Conservation (phyloP, 768 basidiomycete genomes). For the Lyophyllum semitale region DNA sequence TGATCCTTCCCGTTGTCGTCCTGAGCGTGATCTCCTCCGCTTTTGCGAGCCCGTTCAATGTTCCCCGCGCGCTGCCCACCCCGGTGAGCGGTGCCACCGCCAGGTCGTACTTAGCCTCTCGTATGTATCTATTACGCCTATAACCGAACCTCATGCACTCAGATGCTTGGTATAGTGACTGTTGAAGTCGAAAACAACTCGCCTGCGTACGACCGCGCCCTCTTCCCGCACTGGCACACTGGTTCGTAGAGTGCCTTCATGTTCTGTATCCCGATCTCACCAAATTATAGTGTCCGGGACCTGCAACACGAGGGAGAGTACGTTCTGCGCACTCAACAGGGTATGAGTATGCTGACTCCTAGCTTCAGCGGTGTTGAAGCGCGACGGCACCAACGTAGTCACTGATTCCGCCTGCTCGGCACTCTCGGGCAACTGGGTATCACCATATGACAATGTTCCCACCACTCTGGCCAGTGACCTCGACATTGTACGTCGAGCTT, state of each 20-base stretch:
- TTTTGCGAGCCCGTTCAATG: slow-evolving; percentile 14
- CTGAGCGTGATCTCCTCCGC: slow-evolving; percentile 15
- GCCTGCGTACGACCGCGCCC: slow-evolving; percentile 35
- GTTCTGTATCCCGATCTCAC: not conserved
- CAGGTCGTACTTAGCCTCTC: slow-evolving; percentile 31
- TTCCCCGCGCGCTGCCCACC: slow-evolving; percentile 30
- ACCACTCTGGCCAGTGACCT: slow-evolving; percentile 47
- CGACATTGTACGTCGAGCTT: slow-evolving; percentile 54
- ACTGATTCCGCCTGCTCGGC: slow-evolving; percentile 38
- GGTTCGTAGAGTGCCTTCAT: slow-evolving; percentile 30
- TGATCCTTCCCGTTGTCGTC: slow-evolving; percentile 11
- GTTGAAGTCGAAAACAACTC: slow-evolving; percentile 34
- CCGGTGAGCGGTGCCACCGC: slow-evolving; percentile 34
- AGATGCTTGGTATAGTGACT: slow-evolving; percentile 24
- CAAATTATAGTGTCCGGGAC: slow-evolving; percentile 42
- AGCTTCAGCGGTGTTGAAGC: slow-evolving; percentile 40
- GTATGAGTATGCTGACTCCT: not conserved
- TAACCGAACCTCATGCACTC: not conserved
- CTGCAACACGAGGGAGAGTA: slow-evolving; percentile 56
- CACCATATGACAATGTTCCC: slow-evolving; percentile 50
- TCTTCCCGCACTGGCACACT: slow-evolving; percentile 51
- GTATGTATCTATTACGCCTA: slow-evolving; percentile 19
- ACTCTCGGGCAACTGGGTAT: slow-evolving; percentile 52
- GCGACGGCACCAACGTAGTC: slow-evolving; percentile 47
- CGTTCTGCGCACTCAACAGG: slow-evolving; percentile 9